phyloP scores from a whole-genome alignment of 2,329 filamentous ascomycete species.

The Pestalotiopsis fici region DNA sequence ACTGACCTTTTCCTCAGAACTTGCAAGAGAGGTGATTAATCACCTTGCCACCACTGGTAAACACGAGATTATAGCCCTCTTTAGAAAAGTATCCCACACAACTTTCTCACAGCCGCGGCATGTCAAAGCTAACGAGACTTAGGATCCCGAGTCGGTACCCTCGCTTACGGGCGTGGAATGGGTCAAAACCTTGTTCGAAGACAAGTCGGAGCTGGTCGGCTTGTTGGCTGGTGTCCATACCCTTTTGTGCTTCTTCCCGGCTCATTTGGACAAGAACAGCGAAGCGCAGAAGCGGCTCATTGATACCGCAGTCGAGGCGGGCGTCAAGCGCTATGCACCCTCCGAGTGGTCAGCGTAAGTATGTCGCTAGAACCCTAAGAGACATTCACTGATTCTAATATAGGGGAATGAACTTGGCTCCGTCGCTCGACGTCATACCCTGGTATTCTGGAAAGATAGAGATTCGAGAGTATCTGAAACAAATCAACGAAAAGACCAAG shows the following conservation, averaged over 20 bases:
- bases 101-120: background rate
- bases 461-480: background rate
- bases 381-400: background rate
- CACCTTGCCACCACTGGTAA: background rate
- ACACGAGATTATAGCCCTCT: background rate
- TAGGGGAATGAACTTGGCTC: background rate
- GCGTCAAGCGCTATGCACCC: conserved; percentile 41
- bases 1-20: background rate
- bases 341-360: conserved; percentile 34
- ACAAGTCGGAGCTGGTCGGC: background rate
- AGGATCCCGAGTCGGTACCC: background rate
- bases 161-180: background rate
- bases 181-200: background rate
- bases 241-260: conserved; percentile 5
- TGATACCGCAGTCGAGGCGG: conserved; percentile 36
- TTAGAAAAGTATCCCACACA: background rate
- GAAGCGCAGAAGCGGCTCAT: conserved; percentile 40
- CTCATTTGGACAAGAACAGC: conserved; percentile 14
- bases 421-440: conserved; percentile 10
- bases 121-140: background rate
- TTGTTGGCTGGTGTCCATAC: background rate
- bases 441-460: conserved; percentile 41
- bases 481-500: conserved; percentile 18
- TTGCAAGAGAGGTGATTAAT: background rate
- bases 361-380: background rate